Base-by-base conservation (phyloP, 139 green algal genomes). In the Volvox reticuliferus region DNA sequence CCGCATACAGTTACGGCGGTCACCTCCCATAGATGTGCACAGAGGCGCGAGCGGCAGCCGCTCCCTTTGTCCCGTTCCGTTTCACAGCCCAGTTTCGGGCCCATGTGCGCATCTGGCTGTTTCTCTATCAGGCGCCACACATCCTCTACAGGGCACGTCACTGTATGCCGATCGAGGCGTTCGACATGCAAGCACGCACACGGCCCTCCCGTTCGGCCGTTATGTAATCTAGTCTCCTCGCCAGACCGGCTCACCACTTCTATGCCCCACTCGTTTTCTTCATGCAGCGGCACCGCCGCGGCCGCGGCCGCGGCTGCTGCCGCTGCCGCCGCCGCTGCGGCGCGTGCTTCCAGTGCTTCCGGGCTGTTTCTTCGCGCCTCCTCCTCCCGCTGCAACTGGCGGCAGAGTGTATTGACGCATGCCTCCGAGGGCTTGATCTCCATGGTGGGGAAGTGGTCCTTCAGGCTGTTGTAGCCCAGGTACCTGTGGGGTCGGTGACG, bases 371-470 rank as follows among this genome's bases (percentile, higher is more conserved):
- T 26, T 32, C 76, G 86, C 44, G 26, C 86, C 73, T 84, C 73
- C 55, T 76, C 86, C 30, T 62, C 50, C 73, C 1, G 17, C 86
- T 75, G 44, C 19, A 67, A 69, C 61, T 68, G 1, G 19, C 76
- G 61, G 76, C 87, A 91, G 33, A 86, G 76, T 6, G 0, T 0
- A 91, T 99, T 99, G 91, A 81, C 50, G 95, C 98, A 99, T 2
- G 88, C 87, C 3, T 94, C 91, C 91, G 98, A 99, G 88, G 98
- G 96, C 86, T 96, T 96, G 86, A 99, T 97, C 67, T 96, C 94
- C 96, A 99, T 98, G 19, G 94, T 97, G 24, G 98, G 98, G 92
- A 99, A 99, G 93, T 98, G 99, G 94, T 99, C 98, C 79, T 96
- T 97, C 12, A 99, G 89, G 32, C 94, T 95, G 77, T 93, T 96